Evolutionary conservation across 495 filamentous ascomycete species (phyloP).

Genomic region (Staphylotrichum longicolle): DNA sequence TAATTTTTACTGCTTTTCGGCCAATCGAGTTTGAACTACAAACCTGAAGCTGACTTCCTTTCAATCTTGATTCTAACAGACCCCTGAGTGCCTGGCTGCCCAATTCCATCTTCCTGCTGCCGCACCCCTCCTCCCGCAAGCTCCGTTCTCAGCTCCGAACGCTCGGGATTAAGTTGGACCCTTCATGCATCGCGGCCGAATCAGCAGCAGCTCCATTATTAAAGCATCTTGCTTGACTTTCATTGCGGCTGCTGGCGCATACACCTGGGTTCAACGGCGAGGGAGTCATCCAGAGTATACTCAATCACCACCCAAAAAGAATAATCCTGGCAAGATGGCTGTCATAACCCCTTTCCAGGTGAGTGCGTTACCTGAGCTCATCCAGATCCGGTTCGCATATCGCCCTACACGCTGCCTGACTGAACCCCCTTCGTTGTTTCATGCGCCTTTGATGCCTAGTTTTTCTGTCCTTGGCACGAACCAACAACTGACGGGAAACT

Average conservation of each 20-base stretch:
- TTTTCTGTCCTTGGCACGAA: slow-evolving; percentile 3
- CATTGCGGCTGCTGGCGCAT: slow-evolving; percentile 26
- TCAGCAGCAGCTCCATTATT: slow-evolving; percentile 21
- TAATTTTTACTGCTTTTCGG: too few species aligned
- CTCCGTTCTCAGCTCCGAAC: background rate
- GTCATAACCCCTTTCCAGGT: slow-evolving; percentile 49
- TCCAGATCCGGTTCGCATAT: background rate
- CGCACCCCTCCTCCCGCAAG: too few species aligned
- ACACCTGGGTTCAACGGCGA: slow-evolving; percentile 20
- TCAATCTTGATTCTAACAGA: background rate
- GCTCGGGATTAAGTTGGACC: background rate
- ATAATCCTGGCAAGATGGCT: slow-evolving; percentile 28
- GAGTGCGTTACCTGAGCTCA: slow-evolving; percentile 12
- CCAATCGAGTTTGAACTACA: too few species aligned
- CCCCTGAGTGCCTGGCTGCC: background rate
- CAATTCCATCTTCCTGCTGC: background rate
- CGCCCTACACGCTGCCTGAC: background rate
- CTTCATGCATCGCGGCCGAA: slow-evolving; percentile 19
- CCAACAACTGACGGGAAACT: background rate
- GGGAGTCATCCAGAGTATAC: slow-evolving; percentile 1
- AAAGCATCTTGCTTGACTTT: slow-evolving; percentile 22
- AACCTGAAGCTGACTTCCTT: too few species aligned
- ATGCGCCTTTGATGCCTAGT: background rate
- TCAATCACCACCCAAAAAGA: slow-evolving; percentile 4
- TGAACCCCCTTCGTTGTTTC: slow-evolving; percentile 13